Percentiles rank a stretch among this genome's conserved stretches.
Evolutionary conservation across 2,329 filamentous ascomycete species (phyloP).

Genomic region (Falciphora oryzae): DNA sequence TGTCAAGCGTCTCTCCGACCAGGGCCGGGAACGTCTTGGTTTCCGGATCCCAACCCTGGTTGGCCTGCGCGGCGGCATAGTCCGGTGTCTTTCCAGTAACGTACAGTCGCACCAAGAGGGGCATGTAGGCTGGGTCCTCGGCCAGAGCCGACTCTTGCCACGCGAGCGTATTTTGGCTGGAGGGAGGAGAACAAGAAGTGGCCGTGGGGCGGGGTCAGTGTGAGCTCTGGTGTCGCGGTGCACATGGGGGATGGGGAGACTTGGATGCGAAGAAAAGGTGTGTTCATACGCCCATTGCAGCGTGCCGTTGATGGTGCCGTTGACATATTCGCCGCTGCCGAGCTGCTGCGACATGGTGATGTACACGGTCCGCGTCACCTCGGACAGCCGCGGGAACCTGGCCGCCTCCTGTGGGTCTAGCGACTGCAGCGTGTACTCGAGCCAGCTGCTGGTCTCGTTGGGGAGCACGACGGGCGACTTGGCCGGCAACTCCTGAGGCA

Average conservation of each 20-base stretch:
- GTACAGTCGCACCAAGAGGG: conserved; percentile 49
- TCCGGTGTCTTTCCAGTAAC: conserved; percentile 38
- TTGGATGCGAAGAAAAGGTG: not conserved
- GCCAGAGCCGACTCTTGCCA: not conserved
- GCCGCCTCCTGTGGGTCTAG: not conserved
- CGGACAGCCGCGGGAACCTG: conserved; percentile 15
- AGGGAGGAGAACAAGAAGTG: not conserved
- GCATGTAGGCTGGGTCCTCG: conserved; percentile 17
- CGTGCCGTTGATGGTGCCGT: conserved; percentile 6
- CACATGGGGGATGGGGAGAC: too few species aligned
- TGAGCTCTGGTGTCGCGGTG: not conserved
- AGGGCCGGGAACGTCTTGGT: conserved; percentile 45
- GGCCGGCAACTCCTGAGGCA: conserved; percentile 19
- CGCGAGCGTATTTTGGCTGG: conserved; percentile 3
- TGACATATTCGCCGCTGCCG: conserved; percentile 24
- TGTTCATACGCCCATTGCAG: conserved; percentile 4
- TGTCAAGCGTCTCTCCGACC: conserved; percentile 51
- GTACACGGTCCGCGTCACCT: conserved; percentile 42
- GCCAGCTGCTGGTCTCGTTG: conserved; percentile 29
- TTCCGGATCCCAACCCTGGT: conserved; percentile 47
- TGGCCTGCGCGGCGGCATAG: conserved; percentile 42
- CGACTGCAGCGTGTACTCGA: conserved; percentile 33
- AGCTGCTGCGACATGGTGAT: conserved; percentile 39
- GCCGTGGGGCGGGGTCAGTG: not conserved
- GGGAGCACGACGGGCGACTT: conserved; percentile 28